These are phyloP conservation scores for Apiotrichum laibachii DNA, from an alignment of 1,284 basidiomycete genomes.

Conservation along the genomic window DNA sequence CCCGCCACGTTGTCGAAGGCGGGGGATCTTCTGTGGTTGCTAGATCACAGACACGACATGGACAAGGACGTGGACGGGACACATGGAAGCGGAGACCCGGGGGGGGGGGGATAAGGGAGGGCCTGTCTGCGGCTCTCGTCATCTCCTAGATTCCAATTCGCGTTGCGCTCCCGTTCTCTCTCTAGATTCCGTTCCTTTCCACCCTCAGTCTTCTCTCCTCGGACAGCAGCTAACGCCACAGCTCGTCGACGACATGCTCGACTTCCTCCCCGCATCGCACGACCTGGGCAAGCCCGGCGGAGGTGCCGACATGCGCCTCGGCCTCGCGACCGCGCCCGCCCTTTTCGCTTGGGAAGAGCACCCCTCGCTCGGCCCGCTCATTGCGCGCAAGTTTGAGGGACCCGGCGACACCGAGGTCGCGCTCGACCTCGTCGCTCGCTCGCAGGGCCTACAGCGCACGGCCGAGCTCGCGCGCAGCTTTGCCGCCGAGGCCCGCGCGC, in stretches of 20 bases:
- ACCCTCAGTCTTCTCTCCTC: too few relatives aligned
- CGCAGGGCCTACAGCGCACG: slow-evolving; percentile 76
- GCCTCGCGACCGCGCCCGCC: slow-evolving; percentile 86
- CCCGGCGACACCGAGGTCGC: slow-evolving; percentile 84
- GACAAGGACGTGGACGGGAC: too few relatives aligned
- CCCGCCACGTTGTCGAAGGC: too few relatives aligned
- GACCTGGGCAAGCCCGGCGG: slow-evolving; percentile 76
- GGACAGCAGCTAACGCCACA: slow-evolving; percentile 44
- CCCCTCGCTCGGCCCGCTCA: slow-evolving; percentile 71
- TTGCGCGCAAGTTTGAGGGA: slow-evolving; percentile 75
- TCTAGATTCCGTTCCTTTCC: too few relatives aligned
- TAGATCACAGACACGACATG: too few relatives aligned
- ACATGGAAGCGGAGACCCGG: too few relatives aligned
- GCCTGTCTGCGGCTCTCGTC: too few relatives aligned
- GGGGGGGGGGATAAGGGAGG: too few relatives aligned
- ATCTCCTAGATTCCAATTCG: too few relatives aligned
- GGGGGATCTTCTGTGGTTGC: too few relatives aligned
- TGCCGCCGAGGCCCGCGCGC: slow-evolving; percentile 70
- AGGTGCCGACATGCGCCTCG: slow-evolving; percentile 80
- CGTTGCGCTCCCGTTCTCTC: too few relatives aligned
- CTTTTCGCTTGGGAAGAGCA: slow-evolving; percentile 94
- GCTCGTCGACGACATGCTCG: slow-evolving; percentile 90
- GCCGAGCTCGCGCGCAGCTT: slow-evolving; percentile 73
- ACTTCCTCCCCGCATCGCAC: slow-evolving; percentile 69
- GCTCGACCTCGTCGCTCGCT: slow-evolving; percentile 66